These are phyloP conservation scores for Lentinula novae-zelandiae DNA, from an alignment of 1,284 basidiomycete genomes.

Conservation along the genomic window DNA sequence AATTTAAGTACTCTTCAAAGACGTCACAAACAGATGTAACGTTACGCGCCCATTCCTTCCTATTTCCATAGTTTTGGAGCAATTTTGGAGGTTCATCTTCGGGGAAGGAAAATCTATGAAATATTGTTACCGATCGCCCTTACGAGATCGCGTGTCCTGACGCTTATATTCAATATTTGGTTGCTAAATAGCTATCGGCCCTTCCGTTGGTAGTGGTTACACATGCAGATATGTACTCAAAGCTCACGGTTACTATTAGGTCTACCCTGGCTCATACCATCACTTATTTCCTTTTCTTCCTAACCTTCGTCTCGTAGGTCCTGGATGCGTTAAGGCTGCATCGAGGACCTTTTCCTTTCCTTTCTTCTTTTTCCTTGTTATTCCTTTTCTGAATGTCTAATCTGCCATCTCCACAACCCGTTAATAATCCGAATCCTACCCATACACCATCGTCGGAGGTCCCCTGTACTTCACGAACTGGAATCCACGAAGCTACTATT, in stretches of 20 bases:
- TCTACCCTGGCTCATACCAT: constrained; percentile 13
- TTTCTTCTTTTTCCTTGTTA: constrained; percentile 24
- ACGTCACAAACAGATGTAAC: background rate
- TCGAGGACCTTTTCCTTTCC: constrained; percentile 27
- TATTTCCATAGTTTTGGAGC: background rate
- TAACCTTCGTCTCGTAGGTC: constrained; percentile 20
- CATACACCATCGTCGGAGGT: background rate
- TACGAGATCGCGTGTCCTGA: constrained; percentile 6
- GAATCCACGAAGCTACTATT: constrained; percentile 27
- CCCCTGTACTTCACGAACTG: constrained; percentile 37
- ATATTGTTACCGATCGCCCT: constrained; percentile 16
- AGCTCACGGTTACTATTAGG: background rate
- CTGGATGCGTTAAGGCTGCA: constrained; percentile 41
- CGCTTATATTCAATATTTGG: constrained; percentile 11
- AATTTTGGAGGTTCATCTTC: constrained; percentile 1
- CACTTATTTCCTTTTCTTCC: background rate
- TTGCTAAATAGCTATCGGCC: constrained; percentile 13
- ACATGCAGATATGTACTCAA: constrained; percentile 13
- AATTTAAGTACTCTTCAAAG: background rate
- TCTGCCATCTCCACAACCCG: constrained; percentile 38
- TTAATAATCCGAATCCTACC: constrained; percentile 24
- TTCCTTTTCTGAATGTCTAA: constrained; percentile 40
- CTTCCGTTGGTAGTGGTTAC: constrained; percentile 15
- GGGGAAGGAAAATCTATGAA: constrained; percentile 9
- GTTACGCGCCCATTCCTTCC: background rate